These are phyloP conservation scores for Cymbidium sinense DNA, from an alignment of 106 monocot species.

Conservation along the genomic window DNA sequence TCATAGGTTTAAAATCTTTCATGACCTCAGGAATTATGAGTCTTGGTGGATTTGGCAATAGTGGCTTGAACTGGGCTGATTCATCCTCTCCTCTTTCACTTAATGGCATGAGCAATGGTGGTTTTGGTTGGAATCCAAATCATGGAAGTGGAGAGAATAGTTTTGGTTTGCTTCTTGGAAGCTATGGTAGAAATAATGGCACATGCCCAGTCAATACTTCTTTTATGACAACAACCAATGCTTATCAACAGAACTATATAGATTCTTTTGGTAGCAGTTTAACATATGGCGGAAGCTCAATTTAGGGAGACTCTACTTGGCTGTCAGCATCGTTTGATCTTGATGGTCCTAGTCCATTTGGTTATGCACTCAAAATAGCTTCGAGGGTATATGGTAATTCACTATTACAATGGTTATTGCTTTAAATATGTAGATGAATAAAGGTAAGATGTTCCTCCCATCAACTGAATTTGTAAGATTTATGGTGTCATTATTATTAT, in stretches of 20 bases:
- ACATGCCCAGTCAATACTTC: conserved; percentile 21
- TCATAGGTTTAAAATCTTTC: conserved; percentile 38
- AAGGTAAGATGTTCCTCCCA: conserved; percentile 32
- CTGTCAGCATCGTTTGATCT: conserved; percentile 44
- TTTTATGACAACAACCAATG: conserved; percentile 25
- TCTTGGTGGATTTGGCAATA: conserved; percentile 54
- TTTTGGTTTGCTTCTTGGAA: conserved; percentile 27
- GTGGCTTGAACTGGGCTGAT: conserved; percentile 50
- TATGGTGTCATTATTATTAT: background rate
- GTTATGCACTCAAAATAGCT: conserved; percentile 45
- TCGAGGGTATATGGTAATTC: conserved; percentile 27
- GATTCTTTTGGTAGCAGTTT: conserved; percentile 22
- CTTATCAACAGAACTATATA: conserved; percentile 35
- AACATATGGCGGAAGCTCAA: conserved; percentile 27
- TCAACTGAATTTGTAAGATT: background rate
- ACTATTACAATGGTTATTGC: conserved; percentile 37
- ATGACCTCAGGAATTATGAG: conserved; percentile 46
- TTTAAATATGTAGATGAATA: conserved; percentile 46
- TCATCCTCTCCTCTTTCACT: conserved; percentile 37
- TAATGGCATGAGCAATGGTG: conserved; percentile 19
- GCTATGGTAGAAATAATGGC: conserved; percentile 38
- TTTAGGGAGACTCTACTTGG: conserved; percentile 64
- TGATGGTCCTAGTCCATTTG: conserved; percentile 53
- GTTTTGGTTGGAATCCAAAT: conserved; percentile 27
- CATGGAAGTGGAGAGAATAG: conserved; percentile 38